Evolutionary conservation across 2,329 filamentous ascomycete species (phyloP).

Genomic region (Periconia sp.): DNA sequence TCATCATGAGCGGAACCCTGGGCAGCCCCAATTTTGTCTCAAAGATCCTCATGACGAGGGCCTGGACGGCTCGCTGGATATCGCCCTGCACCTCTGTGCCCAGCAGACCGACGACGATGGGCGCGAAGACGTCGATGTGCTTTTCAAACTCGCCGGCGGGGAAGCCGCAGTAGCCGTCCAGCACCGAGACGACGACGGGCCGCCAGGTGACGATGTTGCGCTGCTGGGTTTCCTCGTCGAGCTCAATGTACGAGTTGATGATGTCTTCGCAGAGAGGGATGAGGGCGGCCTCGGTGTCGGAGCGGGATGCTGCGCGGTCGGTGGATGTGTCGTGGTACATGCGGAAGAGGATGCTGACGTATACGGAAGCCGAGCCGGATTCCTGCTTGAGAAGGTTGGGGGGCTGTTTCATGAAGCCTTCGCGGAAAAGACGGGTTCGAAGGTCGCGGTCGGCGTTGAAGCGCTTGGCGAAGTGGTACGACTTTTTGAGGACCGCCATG

Average conservation of each 20-base stretch:
- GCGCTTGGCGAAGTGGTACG: conserved; percentile 91
- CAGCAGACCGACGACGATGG: conserved; percentile 79
- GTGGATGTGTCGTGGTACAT: conserved; percentile 93
- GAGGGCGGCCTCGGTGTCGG: conserved; percentile 85
- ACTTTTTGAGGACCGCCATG: conserved; percentile 93
- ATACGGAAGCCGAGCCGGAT: conserved; percentile 87
- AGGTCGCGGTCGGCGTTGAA: conserved; percentile 99
- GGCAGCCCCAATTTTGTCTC: conserved; percentile 51
- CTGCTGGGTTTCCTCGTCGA: conserved; percentile 96
- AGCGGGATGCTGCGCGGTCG: conserved; percentile 76
- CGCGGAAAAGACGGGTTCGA: conserved; percentile 89
- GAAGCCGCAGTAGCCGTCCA: conserved; percentile 90
- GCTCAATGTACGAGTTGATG: conserved; percentile 76
- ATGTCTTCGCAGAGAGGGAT: conserved; percentile 96
- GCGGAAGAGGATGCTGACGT: conserved; percentile 90
- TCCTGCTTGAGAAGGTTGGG: conserved; percentile 98
- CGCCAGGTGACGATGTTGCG: conserved; percentile 97
- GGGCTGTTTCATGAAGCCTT: conserved; percentile 99
- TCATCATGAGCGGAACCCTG: conserved; percentile 32
- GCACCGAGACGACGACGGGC: conserved; percentile 92
- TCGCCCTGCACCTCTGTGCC: conserved; percentile 80
- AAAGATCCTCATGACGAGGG: conserved; percentile 77
- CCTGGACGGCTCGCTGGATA: conserved; percentile 74
- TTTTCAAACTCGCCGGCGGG: conserved; percentile 76
- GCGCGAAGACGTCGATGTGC: conserved; percentile 82